These are phyloP conservation scores for Acanthamoeba lenticulata DNA, from an alignment of 208 protist genomes.

Conservation along the genomic window DNA sequence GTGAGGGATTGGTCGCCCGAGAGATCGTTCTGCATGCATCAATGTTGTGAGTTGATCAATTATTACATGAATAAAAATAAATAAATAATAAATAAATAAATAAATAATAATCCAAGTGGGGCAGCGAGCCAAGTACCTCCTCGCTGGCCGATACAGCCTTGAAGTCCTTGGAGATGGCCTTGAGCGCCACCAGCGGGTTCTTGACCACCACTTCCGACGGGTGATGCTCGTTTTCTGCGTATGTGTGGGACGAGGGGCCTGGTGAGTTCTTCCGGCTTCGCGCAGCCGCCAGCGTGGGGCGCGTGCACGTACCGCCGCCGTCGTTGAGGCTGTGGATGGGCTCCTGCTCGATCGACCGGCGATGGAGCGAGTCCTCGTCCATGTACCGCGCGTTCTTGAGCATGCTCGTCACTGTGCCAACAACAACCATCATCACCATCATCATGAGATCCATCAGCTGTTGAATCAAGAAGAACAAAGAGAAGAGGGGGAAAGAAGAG, in stretches of 20 bases:
- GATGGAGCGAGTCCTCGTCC: constrained; percentile 27
- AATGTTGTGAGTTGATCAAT: not conserved
- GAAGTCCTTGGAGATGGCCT: constrained; percentile 57
- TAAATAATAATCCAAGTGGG: not conserved
- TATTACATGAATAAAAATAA: not conserved
- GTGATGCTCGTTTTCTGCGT: not conserved
- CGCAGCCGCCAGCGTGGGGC: not conserved
- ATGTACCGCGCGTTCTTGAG: constrained; percentile 39
- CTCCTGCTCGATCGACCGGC: constrained; percentile 18
- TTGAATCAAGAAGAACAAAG: not conserved
- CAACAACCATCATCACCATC: not conserved
- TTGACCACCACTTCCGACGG: constrained; percentile 11
- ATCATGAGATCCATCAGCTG: not conserved
- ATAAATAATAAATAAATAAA: not conserved
- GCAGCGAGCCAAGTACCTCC: not conserved
- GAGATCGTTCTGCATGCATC: not conserved
- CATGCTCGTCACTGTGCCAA: not conserved
- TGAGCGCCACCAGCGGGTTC: constrained; percentile 18
- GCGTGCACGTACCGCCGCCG: not conserved
- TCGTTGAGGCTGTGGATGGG: constrained; percentile 43
- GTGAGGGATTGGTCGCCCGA: not conserved
- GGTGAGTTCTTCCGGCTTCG: not conserved
- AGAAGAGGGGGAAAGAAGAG: not conserved
- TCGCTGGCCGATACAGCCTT: constrained; percentile 25
- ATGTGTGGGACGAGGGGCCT: not conserved